Base-by-base conservation (phyloP, 495 filamentous ascomycete genomes). In the Aspergillus nidulans region DNA sequence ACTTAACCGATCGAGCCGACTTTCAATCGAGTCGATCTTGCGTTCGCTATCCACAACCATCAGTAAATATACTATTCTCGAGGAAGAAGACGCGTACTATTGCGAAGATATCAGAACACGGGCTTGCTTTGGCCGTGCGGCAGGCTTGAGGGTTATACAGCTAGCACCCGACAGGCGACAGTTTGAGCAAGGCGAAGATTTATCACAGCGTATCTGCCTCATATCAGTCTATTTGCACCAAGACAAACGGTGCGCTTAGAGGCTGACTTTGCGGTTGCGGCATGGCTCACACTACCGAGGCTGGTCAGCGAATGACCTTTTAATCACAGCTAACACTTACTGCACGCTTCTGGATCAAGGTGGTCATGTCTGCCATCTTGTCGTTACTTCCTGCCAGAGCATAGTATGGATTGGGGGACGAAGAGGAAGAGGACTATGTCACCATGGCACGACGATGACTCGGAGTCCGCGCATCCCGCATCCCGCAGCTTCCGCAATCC, bases 131-230 rank as follows among this genome's bases (percentile, higher is more conserved):
- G 34, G 30, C 21, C 34, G 25, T 8, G n/a, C 8, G 26, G 23
- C 18, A 12, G 13, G 34, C 38, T 21, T 56, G 24, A 45, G 36
- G 1, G 34, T 24, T 34, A 38, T 55, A 23, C 53, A 55, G 24
- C 21, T 28, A 4, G 36, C 42, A 10, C 28, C 30, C 3, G 26
- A 21, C 13, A 16, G 32, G 15, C 42, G 44, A 25, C 53, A 56
- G 39, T 49, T 49, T 16, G 53, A 56, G 18, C 53, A 56, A 4
- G 53, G 53, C 6, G 24, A 49, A 4, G 28, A 28, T 41, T 45
- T 38, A 10, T 56, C 53, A 36, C 53, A 56, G 30, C 53, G 53
- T 8, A 56, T 43, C 53, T 56, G 30, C 15, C 10, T 13, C 30
- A 25, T 8, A 24, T 42, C 19, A 38, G 19, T 10, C 7, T 15